Conservation (phyloP, 352 stramenopile species). For the Phytophthora melonis region DNA sequence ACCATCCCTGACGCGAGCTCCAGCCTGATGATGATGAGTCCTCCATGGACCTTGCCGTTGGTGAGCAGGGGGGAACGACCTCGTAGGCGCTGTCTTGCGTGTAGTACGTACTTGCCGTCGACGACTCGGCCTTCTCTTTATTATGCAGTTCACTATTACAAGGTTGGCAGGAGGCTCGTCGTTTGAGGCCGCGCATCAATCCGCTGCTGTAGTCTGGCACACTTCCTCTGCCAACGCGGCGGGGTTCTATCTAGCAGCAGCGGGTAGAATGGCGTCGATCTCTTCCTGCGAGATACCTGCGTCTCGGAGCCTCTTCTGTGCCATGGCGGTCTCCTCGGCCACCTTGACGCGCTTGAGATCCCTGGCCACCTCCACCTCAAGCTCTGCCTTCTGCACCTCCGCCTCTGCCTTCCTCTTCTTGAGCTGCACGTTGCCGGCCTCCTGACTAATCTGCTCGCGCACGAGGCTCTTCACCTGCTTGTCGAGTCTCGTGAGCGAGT, state of each 20-base stretch:
- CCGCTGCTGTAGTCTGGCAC: not conserved
- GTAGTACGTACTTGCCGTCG: conserved; percentile 1
- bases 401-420: conserved; percentile 42
- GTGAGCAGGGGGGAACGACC: not conserved
- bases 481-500: conserved; percentile 35
- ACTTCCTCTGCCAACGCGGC: not conserved
- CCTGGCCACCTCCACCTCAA: conserved; percentile 38
- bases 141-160: conserved; percentile 36
- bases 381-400: conserved; percentile 41
- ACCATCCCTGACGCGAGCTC: conserved; percentile 17
- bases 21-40: conserved; percentile 9
- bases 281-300: conserved; percentile 42
- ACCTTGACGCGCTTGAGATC: conserved; percentile 45
- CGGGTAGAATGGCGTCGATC: conserved; percentile 39
- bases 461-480: conserved; percentile 40
- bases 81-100: not conserved
- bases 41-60: not conserved
- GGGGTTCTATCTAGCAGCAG: conserved; percentile 27
- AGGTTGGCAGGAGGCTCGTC: conserved; percentile 21
- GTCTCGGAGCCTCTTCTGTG: conserved; percentile 42
- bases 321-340: conserved; percentile 41
- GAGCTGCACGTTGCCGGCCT: conserved; percentile 22
- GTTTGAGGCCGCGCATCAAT: not conserved
- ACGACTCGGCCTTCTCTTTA: conserved; percentile 28
- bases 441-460: conserved; percentile 29